phyloP scores from a whole-genome alignment of 2,329 filamentous ascomycete genomes.

The Paracamarosporium sp. region DNA sequence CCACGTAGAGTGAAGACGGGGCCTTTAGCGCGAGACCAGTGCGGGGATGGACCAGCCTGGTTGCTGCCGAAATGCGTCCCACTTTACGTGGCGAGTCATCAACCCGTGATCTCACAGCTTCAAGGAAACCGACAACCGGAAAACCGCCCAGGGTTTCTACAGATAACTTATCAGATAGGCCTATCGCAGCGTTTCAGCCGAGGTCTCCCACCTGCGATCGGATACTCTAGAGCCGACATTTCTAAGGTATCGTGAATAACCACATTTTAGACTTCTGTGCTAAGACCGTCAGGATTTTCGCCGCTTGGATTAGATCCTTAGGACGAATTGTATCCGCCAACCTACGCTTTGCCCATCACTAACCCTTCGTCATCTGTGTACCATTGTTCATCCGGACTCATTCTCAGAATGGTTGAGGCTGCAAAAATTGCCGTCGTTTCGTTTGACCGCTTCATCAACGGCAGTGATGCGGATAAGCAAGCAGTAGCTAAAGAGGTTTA shows the following conservation, averaged over 20 bases:
- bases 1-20: background rate
- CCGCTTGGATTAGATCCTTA: background rate
- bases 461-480: constrained; percentile 23
- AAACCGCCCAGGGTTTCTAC: background rate
- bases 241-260: no score
- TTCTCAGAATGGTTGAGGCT: constrained; percentile 14
- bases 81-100: background rate
- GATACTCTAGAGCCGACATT: no score
- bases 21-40: background rate
- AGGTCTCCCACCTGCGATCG: background rate
- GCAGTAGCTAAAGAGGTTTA: constrained; percentile 42
- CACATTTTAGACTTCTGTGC: no score
- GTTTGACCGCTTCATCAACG: constrained; percentile 32
- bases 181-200: background rate
- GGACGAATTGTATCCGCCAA: no score
- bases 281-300: background rate
- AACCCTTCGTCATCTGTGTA: background rate
- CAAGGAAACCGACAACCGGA: background rate
- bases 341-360: no score
- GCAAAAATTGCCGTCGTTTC: constrained; percentile 32
- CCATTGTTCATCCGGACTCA: background rate
- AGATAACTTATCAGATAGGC: background rate
- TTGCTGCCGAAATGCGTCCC: background rate
- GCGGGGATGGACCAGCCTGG: background rate
- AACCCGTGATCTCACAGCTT: background rate